Percentiles rank a stretch among this genome's conserved stretches.
These are phyloP conservation scores for Citrullus colocynthis DNA, from an alignment of 306 rosid genomes.

Conservation along the genomic window DNA sequence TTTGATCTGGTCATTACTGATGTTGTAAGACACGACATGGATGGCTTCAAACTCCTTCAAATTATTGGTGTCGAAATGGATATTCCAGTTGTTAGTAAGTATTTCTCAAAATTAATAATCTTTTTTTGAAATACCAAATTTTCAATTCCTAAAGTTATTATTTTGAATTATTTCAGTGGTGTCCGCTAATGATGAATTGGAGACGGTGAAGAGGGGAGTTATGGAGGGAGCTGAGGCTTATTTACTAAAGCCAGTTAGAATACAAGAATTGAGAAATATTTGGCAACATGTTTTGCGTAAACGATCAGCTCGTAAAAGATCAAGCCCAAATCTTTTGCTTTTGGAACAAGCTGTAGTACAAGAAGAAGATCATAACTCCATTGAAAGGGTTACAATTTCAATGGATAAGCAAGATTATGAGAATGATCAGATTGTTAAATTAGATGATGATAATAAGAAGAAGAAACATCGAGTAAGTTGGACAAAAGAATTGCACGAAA, in stretches of 20 bases:
- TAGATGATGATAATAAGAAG: not conserved
- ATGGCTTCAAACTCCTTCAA: conserved; percentile 16
- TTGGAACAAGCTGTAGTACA: no score
- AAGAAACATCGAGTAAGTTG: conserved; percentile 9
- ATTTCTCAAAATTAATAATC: not conserved
- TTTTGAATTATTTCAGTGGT: conserved; percentile 3
- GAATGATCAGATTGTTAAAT: not conserved
- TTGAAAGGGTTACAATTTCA: no score
- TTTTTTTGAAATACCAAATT: not conserved
- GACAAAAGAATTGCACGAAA: conserved; percentile 1
- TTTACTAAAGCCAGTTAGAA: conserved; percentile 4
- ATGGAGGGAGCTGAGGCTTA: conserved; percentile 12
- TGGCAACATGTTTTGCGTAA: conserved; percentile 18
- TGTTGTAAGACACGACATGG: conserved; percentile 5
- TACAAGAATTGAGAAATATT: conserved; percentile 9
- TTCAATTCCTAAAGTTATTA: not conserved
- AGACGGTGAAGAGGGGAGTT: not conserved
- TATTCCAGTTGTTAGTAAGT: conserved; percentile 14
- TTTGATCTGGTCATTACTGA: conserved; percentile 14
- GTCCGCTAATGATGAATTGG: conserved; percentile 1
- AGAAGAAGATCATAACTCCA: no score
- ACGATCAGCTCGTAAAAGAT: not conserved
- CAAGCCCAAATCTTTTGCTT: not conserved
- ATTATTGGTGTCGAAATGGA: conserved; percentile 8
- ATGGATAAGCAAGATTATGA: not conserved